phyloP scores from a whole-genome alignment of 2,329 filamentous ascomycete species.

The Pestalotiopsis sp. region DNA sequence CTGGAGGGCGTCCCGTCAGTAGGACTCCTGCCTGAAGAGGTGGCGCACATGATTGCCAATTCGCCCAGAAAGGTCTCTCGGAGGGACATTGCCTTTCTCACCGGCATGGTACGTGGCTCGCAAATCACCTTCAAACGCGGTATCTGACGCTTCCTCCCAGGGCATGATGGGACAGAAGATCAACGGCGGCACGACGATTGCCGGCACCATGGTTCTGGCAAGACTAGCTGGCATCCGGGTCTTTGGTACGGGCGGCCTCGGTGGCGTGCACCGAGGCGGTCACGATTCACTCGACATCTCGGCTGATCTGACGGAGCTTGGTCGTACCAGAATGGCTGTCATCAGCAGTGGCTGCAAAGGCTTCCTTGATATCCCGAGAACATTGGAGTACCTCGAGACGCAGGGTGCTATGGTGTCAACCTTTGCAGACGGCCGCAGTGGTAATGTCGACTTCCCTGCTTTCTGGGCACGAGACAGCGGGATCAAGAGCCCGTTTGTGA shows the following conservation, averaged over 20 bases:
- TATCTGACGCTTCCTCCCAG: slow-evolving; percentile 36
- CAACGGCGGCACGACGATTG: slow-evolving; percentile 90
- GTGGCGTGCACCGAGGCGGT: slow-evolving; percentile 89
- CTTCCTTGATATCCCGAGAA: slow-evolving; percentile 89
- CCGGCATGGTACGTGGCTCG: slow-evolving; percentile 66
- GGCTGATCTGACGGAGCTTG: slow-evolving; percentile 91
- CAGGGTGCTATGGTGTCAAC: slow-evolving; percentile 82
- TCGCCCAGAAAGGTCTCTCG: slow-evolving; percentile 81
- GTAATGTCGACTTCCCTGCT: slow-evolving; percentile 80
- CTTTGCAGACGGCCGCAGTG: slow-evolving; percentile 79
- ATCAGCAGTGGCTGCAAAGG: slow-evolving; percentile 92
- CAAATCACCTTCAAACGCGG: background rate
- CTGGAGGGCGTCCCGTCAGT: slow-evolving; percentile 81
- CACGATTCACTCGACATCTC: slow-evolving; percentile 90
- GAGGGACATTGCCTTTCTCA: slow-evolving; percentile 81
- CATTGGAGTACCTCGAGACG: slow-evolving; percentile 75
- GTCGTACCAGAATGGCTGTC: slow-evolving; percentile 84
- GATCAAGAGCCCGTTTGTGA: slow-evolving; percentile 72
- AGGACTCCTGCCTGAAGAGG: slow-evolving; percentile 72
- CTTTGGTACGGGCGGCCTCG: slow-evolving; percentile 92
- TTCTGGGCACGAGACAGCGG: slow-evolving; percentile 93
- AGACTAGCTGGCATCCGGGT: slow-evolving; percentile 85
- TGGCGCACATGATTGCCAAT: slow-evolving; percentile 71
- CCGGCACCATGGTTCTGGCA: slow-evolving; percentile 90
- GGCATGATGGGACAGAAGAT: slow-evolving; percentile 67